Evolutionary conservation across 1,284 basidiomycete genomes (phyloP).

Genomic region (Cutaneotrichosporon daszewskae): DNA sequence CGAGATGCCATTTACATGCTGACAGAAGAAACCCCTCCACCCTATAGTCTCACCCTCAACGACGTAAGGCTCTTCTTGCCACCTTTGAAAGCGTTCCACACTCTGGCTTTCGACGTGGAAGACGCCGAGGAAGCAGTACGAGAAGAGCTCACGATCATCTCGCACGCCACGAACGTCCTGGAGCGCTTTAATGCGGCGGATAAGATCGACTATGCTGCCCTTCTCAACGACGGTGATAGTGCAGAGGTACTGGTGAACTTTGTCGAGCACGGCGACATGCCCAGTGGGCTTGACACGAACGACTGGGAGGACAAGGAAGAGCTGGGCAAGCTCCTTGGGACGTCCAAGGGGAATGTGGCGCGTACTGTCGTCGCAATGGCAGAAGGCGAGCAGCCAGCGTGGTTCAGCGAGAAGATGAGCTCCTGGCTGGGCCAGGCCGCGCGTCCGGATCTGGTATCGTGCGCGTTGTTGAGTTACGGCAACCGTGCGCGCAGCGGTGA

Average conservation of each 20-base stretch:
- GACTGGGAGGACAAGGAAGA: conserved; percentile 2
- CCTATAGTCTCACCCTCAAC: not conserved
- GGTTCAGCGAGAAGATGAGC: conserved; percentile 63
- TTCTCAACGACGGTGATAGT: not conserved
- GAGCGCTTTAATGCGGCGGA: conserved; percentile 5
- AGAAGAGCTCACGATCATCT: conserved; percentile 2
- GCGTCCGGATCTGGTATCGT: conserved; percentile 48
- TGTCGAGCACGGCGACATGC: conserved; percentile 15
- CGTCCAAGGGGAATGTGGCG: conserved; percentile 75
- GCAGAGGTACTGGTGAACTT: conserved; percentile 18
- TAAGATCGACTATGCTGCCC: conserved; percentile 6
- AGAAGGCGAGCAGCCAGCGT: too few relatives aligned
- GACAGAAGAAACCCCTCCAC: conserved; percentile 2
- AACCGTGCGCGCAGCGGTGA: conserved; percentile 60
- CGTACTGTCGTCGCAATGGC: conserved; percentile 83
- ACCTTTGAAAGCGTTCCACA: not conserved
- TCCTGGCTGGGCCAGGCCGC: conserved; percentile 58
- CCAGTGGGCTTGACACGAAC: conserved; percentile 1
- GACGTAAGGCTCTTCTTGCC: conserved; percentile 6
- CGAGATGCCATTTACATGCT: not conserved
- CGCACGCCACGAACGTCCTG: conserved; percentile 4
- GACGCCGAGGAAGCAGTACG: conserved; percentile 3
- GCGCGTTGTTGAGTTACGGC: conserved; percentile 49
- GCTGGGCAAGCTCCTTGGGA: conserved; percentile 56
- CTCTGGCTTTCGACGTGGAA: not conserved